Conservation (phyloP, 2,329 filamentous ascomycete genomes). For the Colletotrichum camelliae region DNA sequence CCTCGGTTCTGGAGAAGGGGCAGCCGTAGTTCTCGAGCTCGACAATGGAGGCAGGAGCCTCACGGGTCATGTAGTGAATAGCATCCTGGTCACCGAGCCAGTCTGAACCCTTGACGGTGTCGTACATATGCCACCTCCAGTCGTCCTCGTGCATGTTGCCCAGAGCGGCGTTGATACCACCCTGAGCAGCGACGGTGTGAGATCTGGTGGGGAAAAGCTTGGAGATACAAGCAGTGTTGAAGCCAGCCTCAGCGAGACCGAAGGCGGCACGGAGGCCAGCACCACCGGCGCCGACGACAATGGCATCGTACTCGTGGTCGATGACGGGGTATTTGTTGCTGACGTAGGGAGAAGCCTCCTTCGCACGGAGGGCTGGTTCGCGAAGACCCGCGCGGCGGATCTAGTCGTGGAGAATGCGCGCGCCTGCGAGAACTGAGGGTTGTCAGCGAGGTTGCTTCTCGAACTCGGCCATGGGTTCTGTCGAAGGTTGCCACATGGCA, state of each 20-base stretch:
- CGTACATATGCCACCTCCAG: conserved; percentile 99
- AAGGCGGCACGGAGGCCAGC: conserved; percentile 83
- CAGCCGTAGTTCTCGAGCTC: conserved; percentile 98
- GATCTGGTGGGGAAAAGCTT: conserved; percentile 88
- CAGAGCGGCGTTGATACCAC: conserved; percentile 86
- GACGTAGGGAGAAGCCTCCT: conserved; percentile 88
- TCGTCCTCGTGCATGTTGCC: conserved; percentile 98
- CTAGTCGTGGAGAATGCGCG: conserved; percentile 88
- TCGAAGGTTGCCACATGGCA: conserved; percentile 1
- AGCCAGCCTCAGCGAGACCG: conserved; percentile 85
- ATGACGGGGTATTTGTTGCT: conserved; percentile 94
- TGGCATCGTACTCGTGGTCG: conserved; percentile 98
- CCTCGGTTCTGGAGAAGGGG: conserved; percentile 94
- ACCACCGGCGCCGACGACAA: conserved; percentile 88
- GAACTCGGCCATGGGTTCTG: conserved; percentile 26
- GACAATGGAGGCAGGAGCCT: conserved; percentile 89
- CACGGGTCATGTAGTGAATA: conserved; percentile 98
- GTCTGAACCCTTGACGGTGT: conserved; percentile 96
- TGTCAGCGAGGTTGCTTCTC: not conserved
- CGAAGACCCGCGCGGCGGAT: conserved; percentile 83
- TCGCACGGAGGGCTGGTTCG: conserved; percentile 87
- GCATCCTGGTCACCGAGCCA: conserved; percentile 98
- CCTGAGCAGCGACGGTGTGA: conserved; percentile 83
- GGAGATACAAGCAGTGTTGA: conserved; percentile 87
- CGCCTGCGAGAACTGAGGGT: conserved; percentile 66